Percentiles rank a stretch among this genome's conserved stretches.
phyloP scores from a whole-genome alignment of 495 filamentous ascomycete species.

The Terfezia boudieri region DNA sequence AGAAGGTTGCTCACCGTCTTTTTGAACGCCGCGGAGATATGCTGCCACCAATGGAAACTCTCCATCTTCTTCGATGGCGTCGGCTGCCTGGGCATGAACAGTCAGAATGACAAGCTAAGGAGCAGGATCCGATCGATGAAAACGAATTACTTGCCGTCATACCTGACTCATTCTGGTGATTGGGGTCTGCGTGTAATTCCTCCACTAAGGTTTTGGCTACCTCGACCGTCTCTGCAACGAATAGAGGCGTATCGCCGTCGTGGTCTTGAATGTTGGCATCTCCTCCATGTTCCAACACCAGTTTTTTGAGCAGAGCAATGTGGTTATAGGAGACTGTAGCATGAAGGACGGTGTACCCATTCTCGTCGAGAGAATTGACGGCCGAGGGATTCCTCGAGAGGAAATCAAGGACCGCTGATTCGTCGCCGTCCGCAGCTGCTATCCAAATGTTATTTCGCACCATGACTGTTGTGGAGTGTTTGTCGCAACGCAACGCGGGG shows the following conservation, averaged over 20 bases:
- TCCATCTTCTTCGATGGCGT: conserved; percentile 47
- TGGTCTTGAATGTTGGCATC: conserved; percentile 62
- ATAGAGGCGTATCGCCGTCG: conserved; percentile 79
- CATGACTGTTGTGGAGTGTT: conserved; percentile 4
- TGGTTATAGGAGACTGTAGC: conserved; percentile 84
- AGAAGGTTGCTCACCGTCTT: conserved; percentile 1
- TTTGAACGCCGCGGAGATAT: conserved; percentile 36
- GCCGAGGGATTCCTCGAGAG: conserved; percentile 42
- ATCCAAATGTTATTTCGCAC: conserved; percentile 47
- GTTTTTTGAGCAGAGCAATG: conserved; percentile 47
- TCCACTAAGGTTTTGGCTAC: conserved; percentile 57
- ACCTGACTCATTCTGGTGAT: conserved; percentile 38
- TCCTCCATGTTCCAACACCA: conserved; percentile 57
- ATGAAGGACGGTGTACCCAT: conserved; percentile 74
- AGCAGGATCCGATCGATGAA: too few relatives aligned
- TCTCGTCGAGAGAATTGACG: conserved; percentile 49
- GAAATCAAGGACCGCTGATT: conserved; percentile 36
- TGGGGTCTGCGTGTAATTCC: conserved; percentile 49
- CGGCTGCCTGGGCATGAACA: conserved; percentile 25
- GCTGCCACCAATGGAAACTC: conserved; percentile 45
- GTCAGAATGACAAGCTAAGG: neutral
- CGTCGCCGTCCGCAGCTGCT: conserved; percentile 53
- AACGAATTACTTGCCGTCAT: conserved; percentile 22
- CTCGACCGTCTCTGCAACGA: conserved; percentile 55
- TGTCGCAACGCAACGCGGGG: too few relatives aligned